Evolutionary conservation across 2,329 filamentous ascomycete species (phyloP).

Genomic region (Karstenula rhodostoma): DNA sequence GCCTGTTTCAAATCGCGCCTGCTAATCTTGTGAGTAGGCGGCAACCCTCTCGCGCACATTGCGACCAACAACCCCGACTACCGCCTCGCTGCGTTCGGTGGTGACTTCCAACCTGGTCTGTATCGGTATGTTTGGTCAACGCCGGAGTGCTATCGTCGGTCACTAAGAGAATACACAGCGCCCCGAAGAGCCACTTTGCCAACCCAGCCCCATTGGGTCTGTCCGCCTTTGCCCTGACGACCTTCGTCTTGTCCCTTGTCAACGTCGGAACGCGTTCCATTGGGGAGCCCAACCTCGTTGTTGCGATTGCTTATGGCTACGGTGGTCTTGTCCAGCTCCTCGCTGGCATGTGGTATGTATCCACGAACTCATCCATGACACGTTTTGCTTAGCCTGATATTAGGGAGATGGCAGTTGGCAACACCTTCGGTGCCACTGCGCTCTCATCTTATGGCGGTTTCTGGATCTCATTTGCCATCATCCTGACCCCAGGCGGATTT

Average conservation of each 20-base stretch:
- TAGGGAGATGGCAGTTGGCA: slow-evolving; percentile 65
- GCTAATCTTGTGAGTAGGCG: slow-evolving; percentile 37
- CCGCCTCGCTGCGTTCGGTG: slow-evolving; percentile 59
- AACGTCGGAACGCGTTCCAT: slow-evolving; percentile 57
- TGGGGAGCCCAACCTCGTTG: slow-evolving; percentile 55
- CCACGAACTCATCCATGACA: neutral
- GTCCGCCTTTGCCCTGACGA: slow-evolving; percentile 71
- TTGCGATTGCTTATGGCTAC: slow-evolving; percentile 59
- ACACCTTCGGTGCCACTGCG: slow-evolving; percentile 69
- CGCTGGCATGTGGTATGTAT: slow-evolving; percentile 64
- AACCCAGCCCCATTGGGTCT: slow-evolving; percentile 69
- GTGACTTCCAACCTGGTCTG: slow-evolving; percentile 62
- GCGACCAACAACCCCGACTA: slow-evolving; percentile 57
- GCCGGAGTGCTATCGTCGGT: neutral
- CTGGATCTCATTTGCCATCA: slow-evolving; percentile 68
- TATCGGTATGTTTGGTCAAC: slow-evolving; percentile 43
- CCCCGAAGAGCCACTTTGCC: slow-evolving; percentile 58
- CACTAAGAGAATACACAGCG: slow-evolving; percentile 18
- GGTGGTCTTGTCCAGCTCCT: slow-evolving; percentile 61
- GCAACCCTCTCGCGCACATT: slow-evolving; percentile 61
- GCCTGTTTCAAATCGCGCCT: neutral
- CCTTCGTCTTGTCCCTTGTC: slow-evolving; percentile 65
- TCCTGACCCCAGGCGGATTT: slow-evolving; percentile 63
- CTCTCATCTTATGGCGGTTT: slow-evolving; percentile 69
- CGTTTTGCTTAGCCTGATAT: slow-evolving; percentile 7